These are phyloP conservation scores for Leccinum huronense DNA, from an alignment of 1,284 basidiomycete species.

Conservation along the genomic window DNA sequence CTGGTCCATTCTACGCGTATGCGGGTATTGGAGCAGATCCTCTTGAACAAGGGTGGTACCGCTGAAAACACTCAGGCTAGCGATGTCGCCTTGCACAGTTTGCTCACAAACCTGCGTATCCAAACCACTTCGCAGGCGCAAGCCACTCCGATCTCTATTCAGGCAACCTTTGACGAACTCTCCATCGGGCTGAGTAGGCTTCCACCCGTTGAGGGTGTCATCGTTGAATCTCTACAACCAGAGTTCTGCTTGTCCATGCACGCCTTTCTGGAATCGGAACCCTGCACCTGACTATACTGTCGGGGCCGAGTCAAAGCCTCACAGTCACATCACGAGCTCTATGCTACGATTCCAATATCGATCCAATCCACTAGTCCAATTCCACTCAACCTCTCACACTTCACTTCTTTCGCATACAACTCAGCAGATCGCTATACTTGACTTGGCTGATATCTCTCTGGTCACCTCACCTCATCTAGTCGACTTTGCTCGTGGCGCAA, in stretches of 20 bases:
- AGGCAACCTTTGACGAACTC: conserved; percentile 22
- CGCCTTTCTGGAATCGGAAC: conserved; percentile 28
- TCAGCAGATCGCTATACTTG: conserved; percentile 41
- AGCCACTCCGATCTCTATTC: conserved; percentile 2
- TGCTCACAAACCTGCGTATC: conserved; percentile 22
- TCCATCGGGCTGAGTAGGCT: conserved; percentile 16
- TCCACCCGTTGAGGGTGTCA: conserved; percentile 2
- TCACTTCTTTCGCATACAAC: conserved; percentile 28
- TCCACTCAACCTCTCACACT: conserved; percentile 17
- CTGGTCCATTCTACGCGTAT: conserved; percentile 26
- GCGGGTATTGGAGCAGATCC: conserved; percentile 29
- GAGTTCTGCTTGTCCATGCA: conserved; percentile 23
- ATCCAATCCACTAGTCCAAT: conserved; percentile 12
- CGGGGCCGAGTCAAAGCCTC: conserved; percentile 21
- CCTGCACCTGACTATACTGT: conserved; percentile 22
- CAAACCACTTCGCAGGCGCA: conserved; percentile 11
- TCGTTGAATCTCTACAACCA: conserved; percentile 16
- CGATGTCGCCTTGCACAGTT: conserved; percentile 24
- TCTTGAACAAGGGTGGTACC: conserved; percentile 11
- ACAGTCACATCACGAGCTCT: conserved; percentile 29
- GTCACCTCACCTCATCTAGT: conserved; percentile 60
- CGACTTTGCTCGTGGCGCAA: conserved; percentile 55
- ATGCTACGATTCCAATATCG: conserved; percentile 32
- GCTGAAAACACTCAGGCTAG: conserved; percentile 10
- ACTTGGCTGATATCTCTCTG: conserved; percentile 46